phyloP scores from a whole-genome alignment of 164 flowering plant genomes.

The Chimonanthus salicifolius region DNA sequence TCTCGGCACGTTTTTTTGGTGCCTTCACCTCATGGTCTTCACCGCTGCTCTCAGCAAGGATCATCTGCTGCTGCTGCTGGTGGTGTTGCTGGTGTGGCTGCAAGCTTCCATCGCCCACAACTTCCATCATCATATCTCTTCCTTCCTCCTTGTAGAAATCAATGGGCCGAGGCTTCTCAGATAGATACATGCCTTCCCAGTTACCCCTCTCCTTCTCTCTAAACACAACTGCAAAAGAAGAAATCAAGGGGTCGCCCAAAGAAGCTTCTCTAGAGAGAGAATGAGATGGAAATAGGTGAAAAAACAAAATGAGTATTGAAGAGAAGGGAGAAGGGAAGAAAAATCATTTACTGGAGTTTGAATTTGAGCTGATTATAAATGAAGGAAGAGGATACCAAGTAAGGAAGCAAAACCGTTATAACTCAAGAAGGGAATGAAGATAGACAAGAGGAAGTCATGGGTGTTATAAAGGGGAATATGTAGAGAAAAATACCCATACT shows the following conservation, averaged over 20 bases:
- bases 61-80: slow-evolving; percentile 38
- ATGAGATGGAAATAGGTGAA: not conserved
- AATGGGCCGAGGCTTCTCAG: slow-evolving; percentile 54
- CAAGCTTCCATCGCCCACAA: slow-evolving; percentile 24
- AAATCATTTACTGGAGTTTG: slow-evolving; percentile 1
- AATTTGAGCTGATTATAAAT: not conserved
- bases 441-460: slow-evolving; percentile 6
- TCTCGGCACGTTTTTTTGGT: slow-evolving; percentile 89
- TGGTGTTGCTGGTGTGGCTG: slow-evolving; percentile 29
- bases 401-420: not conserved
- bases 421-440: not conserved
- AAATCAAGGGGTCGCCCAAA: not conserved
- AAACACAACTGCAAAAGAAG: not conserved
- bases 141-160: slow-evolving; percentile 58
- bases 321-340: not conserved
- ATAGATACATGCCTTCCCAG: slow-evolving; percentile 36
- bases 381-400: not conserved
- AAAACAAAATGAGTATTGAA: slow-evolving; percentile 5
- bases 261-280: not conserved
- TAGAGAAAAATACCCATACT: slow-evolving; percentile 10
- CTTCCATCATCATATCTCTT: slow-evolving; percentile 65
- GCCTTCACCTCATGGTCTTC: slow-evolving; percentile 60
- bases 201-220: not conserved
- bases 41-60: slow-evolving; percentile 53
- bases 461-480: slow-evolving; percentile 2